phyloP scores from a whole-genome alignment of 495 filamentous ascomycete genomes.

The Neurospora discreta region DNA sequence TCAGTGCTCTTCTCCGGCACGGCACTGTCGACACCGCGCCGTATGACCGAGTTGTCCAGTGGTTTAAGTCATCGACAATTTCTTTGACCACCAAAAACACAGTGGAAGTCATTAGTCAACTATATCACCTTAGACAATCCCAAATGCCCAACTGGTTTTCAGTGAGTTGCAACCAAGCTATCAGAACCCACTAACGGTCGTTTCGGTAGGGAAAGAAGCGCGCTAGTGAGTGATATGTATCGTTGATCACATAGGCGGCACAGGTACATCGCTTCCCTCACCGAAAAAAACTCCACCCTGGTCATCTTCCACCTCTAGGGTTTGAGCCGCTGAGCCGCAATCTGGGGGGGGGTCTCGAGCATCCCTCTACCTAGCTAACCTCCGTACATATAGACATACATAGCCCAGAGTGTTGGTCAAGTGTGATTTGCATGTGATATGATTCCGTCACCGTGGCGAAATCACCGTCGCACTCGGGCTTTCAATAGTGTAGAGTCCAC shows the following conservation, averaged over 20 bases:
- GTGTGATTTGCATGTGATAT: background rate
- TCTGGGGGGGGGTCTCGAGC: background rate
- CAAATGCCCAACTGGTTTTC: background rate
- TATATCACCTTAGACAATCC: background rate
- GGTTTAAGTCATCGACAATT: background rate
- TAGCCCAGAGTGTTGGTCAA: background rate
- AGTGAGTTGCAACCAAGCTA: background rate
- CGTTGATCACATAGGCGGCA: background rate
- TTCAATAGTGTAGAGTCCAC: background rate
- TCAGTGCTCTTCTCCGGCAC: too few species aligned
- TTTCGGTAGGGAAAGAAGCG: background rate
- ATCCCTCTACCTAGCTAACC: background rate
- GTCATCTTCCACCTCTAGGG: too few species aligned
- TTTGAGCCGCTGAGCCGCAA: background rate
- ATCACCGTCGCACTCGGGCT: background rate
- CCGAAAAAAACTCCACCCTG: background rate
- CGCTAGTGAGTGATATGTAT: background rate
- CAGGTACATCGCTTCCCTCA: background rate
- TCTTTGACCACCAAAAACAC: background rate
- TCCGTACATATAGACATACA: too few species aligned
- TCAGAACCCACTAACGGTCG: background rate
- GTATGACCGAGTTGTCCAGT: background rate
- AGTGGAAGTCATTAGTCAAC: background rate
- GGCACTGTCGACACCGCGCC: background rate
- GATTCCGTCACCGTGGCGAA: background rate